Base-by-base conservation (phyloP, 176 grass and related monocot species). In the Musa itinerans region DNA sequence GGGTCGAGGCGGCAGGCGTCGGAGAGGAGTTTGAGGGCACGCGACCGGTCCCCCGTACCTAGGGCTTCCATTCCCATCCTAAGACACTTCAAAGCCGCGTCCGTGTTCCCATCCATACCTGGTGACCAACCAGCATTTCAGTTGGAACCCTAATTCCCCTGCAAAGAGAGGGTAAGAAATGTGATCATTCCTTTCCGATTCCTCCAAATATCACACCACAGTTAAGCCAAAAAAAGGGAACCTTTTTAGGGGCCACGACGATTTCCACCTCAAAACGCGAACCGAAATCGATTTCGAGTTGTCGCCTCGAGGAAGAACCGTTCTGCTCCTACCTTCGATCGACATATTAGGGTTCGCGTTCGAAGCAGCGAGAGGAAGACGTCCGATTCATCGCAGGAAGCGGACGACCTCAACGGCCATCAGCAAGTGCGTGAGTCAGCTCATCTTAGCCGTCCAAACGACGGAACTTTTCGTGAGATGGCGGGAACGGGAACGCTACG, bases 51-150 rank as follows among this genome's bases (percentile, higher is more conserved):
- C 8, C 90, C 90, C 10, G 72, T 76, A 2, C 86, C 85, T 20
- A 93, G 70, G 66, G 94, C 90, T 17, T 75, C 82, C 80, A 84
- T 93, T 19, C 83, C 94, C 54, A 90, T 93, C 66, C 90, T 81
- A 74, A 97, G 72, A 82, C 90, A 92, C 77, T 97, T 97, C 72
- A 34, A 78, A 1, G 94, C 94, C 61, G 90, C 90, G 78, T 93
- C 90, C 80, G 88, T 97, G 85, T 91, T 90, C 66, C 85, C 90
- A 10, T 97, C 94, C 94, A 97, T 97, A 24, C 24, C 22, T 12
- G 9, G 21, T 11, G 62, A 65, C 21, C 62, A 9, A 65, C 9
- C 17, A 21, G 62, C 26, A 12, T 25, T 24, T 65, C 62, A 23
- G 62, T 23, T 25, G 20, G 20, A 65, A 24, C 20, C n/a, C 62